Evolutionary conservation across 2,329 filamentous ascomycete species (phyloP).

Genomic region (Curvularia sp.): DNA sequence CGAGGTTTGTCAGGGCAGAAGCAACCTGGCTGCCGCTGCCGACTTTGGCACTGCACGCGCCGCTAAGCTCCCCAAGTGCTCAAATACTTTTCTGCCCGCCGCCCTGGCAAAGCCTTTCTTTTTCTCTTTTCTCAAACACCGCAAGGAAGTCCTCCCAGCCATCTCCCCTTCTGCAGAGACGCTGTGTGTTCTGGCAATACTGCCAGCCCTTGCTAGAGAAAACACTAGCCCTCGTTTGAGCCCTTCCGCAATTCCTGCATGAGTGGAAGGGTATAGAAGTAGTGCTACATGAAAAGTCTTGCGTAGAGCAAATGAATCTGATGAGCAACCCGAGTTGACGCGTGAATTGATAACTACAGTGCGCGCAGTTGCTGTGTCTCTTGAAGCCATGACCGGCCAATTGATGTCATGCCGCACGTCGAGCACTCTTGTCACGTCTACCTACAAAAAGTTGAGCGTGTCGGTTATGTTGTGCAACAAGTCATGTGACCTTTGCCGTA

Average conservation of each 20-base stretch:
- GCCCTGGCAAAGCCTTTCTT: not conserved
- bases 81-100: constrained; percentile 13
- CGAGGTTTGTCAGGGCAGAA: constrained; percentile 22
- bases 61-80: constrained; percentile 4
- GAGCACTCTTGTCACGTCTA: not conserved
- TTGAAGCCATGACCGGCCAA: not conserved
- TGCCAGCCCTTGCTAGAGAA: constrained; percentile 47
- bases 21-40: constrained; percentile 1
- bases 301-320: not conserved
- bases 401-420: not conserved
- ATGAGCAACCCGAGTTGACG: not conserved
- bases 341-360: not conserved
- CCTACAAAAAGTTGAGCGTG: not conserved
- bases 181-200: constrained; percentile 45
- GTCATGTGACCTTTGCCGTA: not conserved
- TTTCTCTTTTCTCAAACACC: constrained; percentile 32
- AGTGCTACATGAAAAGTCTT: constrained; percentile 33
- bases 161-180: constrained; percentile 34
- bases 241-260: constrained; percentile 42
- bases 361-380: not conserved
- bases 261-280: constrained; percentile 45
- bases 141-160: constrained; percentile 48
- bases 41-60: constrained; percentile 6
- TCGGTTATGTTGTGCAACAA: not conserved
- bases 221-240: constrained; percentile 49